phyloP scores from a whole-genome alignment of 2,329 filamentous ascomycete species.

The Chaetomium sp. region DNA sequence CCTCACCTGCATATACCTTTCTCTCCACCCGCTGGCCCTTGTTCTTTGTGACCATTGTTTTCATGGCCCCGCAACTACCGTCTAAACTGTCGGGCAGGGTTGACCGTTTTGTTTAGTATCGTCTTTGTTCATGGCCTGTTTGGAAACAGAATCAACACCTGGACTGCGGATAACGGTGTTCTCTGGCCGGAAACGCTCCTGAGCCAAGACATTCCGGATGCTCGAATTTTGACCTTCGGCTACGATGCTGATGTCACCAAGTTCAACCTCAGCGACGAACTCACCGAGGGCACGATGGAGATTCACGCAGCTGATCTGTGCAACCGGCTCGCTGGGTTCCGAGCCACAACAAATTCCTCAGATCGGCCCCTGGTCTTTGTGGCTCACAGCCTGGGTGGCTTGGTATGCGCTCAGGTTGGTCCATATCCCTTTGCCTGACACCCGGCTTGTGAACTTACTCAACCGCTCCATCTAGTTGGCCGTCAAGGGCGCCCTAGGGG shows the following conservation, averaged over 20 bases:
- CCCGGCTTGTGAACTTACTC: no score
- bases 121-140: not conserved
- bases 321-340: not conserved
- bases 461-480: not conserved
- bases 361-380: not conserved
- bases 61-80: no score
- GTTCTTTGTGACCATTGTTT: no score
- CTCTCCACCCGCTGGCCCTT: no score
- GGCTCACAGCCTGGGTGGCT: conserved; percentile 1
- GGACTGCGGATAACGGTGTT: not conserved
- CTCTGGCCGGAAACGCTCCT: not conserved
- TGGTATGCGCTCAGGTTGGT: not conserved
- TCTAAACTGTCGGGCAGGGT: no score
- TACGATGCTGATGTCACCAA: conserved; percentile 9
- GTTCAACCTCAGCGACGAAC: not conserved
- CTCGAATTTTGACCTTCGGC: conserved; percentile 3
- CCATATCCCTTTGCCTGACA: no score
- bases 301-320: not conserved
- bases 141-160: not conserved
- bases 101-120: not conserved
- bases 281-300: no score
- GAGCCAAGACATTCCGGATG: not conserved
- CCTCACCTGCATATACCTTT: no score
- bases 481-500: not conserved
- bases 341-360: not conserved